phyloP scores from a whole-genome alignment of 2,329 filamentous ascomycete genomes.

The Fusarium avenaceum region DNA sequence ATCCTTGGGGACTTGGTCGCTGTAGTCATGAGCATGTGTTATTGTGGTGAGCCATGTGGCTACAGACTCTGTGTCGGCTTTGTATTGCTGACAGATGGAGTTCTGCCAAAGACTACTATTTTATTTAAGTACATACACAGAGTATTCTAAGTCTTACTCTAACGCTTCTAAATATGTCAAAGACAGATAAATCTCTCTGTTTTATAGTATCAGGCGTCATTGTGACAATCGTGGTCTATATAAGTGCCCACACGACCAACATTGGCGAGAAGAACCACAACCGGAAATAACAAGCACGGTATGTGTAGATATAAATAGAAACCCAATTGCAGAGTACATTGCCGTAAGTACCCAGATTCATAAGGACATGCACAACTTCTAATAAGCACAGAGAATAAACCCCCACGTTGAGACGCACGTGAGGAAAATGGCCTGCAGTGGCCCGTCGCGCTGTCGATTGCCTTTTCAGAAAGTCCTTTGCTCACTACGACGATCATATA shows the following conservation, averaged over 20 bases:
- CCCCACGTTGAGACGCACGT: constrained; percentile 44
- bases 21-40: constrained; percentile 34
- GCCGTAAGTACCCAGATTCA: background rate
- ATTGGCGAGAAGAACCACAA: background rate
- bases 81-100: constrained; percentile 38
- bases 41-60: constrained; percentile 36
- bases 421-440: constrained; percentile 43
- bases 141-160: background rate
- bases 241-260: background rate
- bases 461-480: constrained; percentile 1
- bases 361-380: background rate
- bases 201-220: background rate
- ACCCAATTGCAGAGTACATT: background rate
- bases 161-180: rapidly evolving
- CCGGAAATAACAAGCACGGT: background rate
- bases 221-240: too few species aligned
- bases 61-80: constrained; percentile 40
- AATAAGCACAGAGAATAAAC: background rate
- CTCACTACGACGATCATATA: constrained; percentile 26
- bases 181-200: background rate
- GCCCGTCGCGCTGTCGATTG: constrained; percentile 25
- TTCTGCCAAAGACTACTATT: background rate
- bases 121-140: background rate
- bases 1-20: background rate
- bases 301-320: constrained; percentile 8